A percentile compares a stretch with the other conserved stretches of the same genome.
phyloP scores from a whole-genome alignment of 257 asterid species.

The Nyctanthes arbortristis region DNA sequence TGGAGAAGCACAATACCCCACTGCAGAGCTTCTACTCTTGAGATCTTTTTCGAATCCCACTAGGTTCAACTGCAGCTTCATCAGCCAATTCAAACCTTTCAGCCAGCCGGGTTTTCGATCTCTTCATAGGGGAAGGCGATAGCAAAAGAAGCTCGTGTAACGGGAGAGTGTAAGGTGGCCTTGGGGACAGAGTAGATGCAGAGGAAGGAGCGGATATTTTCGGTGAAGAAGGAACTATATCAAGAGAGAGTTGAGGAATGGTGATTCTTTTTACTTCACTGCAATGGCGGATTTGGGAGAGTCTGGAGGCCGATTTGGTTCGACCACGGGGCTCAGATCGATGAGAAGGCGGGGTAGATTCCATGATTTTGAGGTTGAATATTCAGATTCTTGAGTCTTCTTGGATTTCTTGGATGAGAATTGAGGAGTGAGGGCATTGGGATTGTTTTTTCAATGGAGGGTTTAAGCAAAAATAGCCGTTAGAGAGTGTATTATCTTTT shows the following conservation, averaged over 20 bases:
- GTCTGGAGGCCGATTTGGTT: conserved; percentile 68
- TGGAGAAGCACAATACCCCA: conserved; percentile 51
- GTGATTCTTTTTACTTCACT: conserved; percentile 42
- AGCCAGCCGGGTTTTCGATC: conserved; percentile 48
- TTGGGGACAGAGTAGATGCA: conserved; percentile 41
- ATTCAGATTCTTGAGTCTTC: background rate
- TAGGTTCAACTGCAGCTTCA: conserved; percentile 46
- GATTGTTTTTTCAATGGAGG: conserved; percentile 4
- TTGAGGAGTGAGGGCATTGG: background rate
- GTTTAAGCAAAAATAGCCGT: conserved; percentile 59
- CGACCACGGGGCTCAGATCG: conserved; percentile 51
- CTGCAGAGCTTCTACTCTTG: conserved; percentile 43
- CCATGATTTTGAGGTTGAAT: conserved; percentile 43
- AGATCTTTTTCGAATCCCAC: conserved; percentile 44
- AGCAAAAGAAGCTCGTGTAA: conserved; percentile 60
- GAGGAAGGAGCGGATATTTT: conserved; percentile 57
- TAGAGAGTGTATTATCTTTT: conserved; percentile 26
- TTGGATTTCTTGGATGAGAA: conserved; percentile 2
- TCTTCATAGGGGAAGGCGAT: conserved; percentile 67
- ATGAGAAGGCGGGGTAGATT: conserved; percentile 52
- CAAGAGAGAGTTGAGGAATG: conserved; percentile 65
- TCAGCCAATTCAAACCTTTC: conserved; percentile 56
- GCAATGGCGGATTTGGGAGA: conserved; percentile 62
- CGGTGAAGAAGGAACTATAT: conserved; percentile 70
- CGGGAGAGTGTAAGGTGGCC: conserved; percentile 57